Base-by-base conservation (phyloP, 1,284 basidiomycete genomes). In the Albatrellus sp. region DNA sequence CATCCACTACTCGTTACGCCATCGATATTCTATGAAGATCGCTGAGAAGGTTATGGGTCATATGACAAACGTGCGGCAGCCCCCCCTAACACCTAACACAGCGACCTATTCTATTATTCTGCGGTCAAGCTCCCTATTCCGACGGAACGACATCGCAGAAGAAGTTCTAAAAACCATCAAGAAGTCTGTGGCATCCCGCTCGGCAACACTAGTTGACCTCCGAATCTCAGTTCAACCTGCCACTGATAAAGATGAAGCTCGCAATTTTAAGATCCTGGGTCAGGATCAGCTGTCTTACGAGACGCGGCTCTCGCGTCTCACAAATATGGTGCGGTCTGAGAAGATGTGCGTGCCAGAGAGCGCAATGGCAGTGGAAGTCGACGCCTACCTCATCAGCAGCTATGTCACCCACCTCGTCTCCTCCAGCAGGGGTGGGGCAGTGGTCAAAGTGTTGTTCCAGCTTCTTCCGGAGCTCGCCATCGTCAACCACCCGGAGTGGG, bases 1-100 rank as follows among this genome's bases (percentile, higher is more conserved):
- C 20, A 53, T 88, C 2, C 68, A 77, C 47, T 86, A 85, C 57
- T 61, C 77, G 1, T 64, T 88, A 31, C 70, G 71, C 1, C 68
- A 81, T 50, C 70, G 72, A n/a, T 59, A 69, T 29, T 77, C 77
- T 2, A 60, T 70, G 8, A 46, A 51, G 0, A 60, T 73, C 19
- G 79, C 73, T 0, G 56, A 66, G 5, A 50, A 55, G 8, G 57
- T 85, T 5, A 55, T 84, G 13, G 52, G 69, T 7, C 72, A 81
- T 48, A 80, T 83, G 76, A 60, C 60, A 20, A 52, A 59, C 12
- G 46, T 61, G 3, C 67, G 71, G 17, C 43, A 60, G 2, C 63
- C 64, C 3, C 56, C 62, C 5, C 51, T 75, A 9, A 47, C 58
- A 20, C 74, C 76, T 0, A 64, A 72, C 47, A 60, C 61, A 3